Evolutionary conservation across 306 rosid species (phyloP).

Genomic region (Vicia sativa): DNA sequence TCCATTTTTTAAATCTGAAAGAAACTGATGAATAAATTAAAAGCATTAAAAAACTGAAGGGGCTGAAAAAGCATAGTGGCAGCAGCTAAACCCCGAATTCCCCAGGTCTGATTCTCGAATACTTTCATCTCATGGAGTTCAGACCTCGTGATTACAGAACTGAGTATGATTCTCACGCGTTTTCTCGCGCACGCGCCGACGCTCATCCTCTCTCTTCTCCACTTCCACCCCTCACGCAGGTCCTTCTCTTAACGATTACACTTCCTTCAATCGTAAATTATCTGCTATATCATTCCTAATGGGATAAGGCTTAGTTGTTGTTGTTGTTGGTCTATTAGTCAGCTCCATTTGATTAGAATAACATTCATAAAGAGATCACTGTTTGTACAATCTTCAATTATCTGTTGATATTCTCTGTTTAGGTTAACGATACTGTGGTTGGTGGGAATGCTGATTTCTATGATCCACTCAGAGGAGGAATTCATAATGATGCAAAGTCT

Average conservation of each 20-base stretch:
- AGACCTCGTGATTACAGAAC: slow-evolving; percentile 70
- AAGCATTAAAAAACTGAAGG: too few species aligned
- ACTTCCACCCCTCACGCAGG: slow-evolving; percentile 51
- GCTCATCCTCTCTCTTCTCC: slow-evolving; percentile 62
- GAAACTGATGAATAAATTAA: too few species aligned
- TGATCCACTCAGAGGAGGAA: slow-evolving; percentile 81
- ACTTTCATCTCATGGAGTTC: slow-evolving; percentile 69
- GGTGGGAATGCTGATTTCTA: slow-evolving; percentile 50
- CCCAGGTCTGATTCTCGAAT: background rate
- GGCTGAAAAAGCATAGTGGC: too few species aligned
- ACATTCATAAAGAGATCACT: too few species aligned
- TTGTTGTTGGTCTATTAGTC: too few species aligned
- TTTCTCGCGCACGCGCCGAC: slow-evolving; percentile 58
- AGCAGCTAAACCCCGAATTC: too few species aligned
- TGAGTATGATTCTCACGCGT: slow-evolving; percentile 59
- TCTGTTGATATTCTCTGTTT: slow-evolving; percentile 30
- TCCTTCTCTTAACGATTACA: slow-evolving; percentile 21
- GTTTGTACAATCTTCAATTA: slow-evolving; percentile 7
- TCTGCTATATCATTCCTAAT: background rate
- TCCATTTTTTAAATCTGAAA: too few species aligned
- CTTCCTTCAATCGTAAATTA: slow-evolving; percentile 3
- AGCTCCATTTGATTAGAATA: too few species aligned
- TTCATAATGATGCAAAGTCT: slow-evolving; percentile 42
- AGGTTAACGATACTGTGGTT: slow-evolving; percentile 55
- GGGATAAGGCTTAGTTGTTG: too few species aligned